These are phyloP conservation scores for Pilaira anomala DNA, from an alignment of 192 early-diverging fungal species.

Conservation along the genomic window DNA sequence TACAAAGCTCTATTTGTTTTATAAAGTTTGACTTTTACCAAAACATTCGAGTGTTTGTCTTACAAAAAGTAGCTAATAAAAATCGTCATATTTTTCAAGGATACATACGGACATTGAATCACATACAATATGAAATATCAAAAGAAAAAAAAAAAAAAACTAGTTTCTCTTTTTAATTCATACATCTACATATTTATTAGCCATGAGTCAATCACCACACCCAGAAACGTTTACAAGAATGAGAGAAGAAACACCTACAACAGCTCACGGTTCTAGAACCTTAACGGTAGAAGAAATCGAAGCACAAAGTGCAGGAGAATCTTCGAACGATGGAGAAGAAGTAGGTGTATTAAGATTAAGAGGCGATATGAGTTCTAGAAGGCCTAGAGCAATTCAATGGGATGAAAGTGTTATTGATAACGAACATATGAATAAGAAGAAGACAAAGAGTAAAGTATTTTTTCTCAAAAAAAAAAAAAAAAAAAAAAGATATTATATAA, in stretches of 20 bases:
- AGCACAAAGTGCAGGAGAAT: not conserved
- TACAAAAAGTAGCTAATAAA: too few species aligned
- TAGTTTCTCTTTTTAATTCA: too few species aligned
- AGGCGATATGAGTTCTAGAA: constrained; percentile 42
- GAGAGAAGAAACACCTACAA: constrained; percentile 13
- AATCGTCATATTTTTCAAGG: too few species aligned
- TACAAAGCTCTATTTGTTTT: too few species aligned
- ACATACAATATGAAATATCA: too few species aligned
- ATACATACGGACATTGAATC: too few species aligned
- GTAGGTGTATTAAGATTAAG: constrained; percentile 48
- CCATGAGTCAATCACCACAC: not conserved
- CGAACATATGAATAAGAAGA: constrained; percentile 67
- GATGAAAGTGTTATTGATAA: constrained; percentile 65
- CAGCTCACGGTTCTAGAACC: constrained; percentile 25
- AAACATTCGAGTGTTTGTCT: too few species aligned
- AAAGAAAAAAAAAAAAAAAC: too few species aligned
- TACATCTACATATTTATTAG: too few species aligned
- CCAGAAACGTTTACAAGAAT: not conserved
- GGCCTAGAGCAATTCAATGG: constrained; percentile 56
- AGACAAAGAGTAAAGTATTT: constrained; percentile 56
- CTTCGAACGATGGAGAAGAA: constrained; percentile 1
- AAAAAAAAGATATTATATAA: too few species aligned
- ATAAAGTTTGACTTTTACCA: too few species aligned
- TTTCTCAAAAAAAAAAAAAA: too few species aligned
- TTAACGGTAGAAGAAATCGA: constrained; percentile 14